Evolutionary conservation across 257 asterid genomes (phyloP).

Genomic region (Lycium barbarum): DNA sequence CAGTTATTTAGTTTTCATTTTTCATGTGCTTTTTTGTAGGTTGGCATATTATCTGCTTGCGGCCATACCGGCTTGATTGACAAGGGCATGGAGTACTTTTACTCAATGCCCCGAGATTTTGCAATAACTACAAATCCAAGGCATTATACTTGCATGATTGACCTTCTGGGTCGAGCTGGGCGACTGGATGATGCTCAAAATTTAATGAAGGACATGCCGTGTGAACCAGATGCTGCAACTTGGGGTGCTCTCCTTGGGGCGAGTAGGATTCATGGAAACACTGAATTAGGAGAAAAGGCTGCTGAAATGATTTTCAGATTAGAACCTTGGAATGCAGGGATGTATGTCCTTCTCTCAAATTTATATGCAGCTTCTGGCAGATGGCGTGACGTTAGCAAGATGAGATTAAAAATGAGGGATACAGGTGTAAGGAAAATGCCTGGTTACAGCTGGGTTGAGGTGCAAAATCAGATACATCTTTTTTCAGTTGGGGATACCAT

Average conservation of each 20-base stretch:
- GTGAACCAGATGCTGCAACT: slow-evolving; percentile 93
- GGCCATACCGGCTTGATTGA: slow-evolving; percentile 89
- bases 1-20: not conserved
- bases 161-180: slow-evolving; percentile 94
- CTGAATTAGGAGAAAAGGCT: slow-evolving; percentile 88
- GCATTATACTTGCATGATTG: slow-evolving; percentile 93
- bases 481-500: slow-evolving; percentile 84
- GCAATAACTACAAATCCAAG: slow-evolving; percentile 74
- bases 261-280: slow-evolving; percentile 84
- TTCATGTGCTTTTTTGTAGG: slow-evolving; percentile 44
- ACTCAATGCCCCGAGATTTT: slow-evolving; percentile 70
- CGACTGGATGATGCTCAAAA: slow-evolving; percentile 80
- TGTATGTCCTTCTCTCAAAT: slow-evolving; percentile 91
- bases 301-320: slow-evolving; percentile 78
- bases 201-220: slow-evolving; percentile 73
- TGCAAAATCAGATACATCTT: slow-evolving; percentile 67
- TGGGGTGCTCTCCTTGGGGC: slow-evolving; percentile 99
- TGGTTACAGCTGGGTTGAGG: slow-evolving; percentile 97
- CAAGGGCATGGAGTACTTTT: slow-evolving; percentile 68
- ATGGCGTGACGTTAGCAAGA: slow-evolving; percentile 78
- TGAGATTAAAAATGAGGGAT: slow-evolving; percentile 82
- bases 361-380: slow-evolving; percentile 88
- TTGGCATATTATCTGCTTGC: slow-evolving; percentile 87
- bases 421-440: slow-evolving; percentile 70
- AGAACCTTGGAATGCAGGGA: slow-evolving; percentile 94